Base-by-base conservation (phyloP, 202 grass and related monocot species). In the Setaria viridis region DNA sequence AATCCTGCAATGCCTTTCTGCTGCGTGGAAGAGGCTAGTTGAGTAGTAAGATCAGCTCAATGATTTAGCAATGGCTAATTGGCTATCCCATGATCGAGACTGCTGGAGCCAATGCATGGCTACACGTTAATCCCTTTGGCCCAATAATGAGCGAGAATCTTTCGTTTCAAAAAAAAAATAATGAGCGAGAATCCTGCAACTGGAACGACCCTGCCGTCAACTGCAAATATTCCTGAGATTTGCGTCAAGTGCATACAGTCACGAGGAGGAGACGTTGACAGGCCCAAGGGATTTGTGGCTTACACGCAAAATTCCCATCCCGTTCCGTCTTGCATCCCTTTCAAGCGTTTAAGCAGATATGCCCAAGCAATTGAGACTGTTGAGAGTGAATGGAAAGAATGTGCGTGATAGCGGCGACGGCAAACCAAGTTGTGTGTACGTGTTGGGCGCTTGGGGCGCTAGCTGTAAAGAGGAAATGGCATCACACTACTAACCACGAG, bases 211-310 rank as follows among this genome's bases (percentile, higher is more conserved):
- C 70, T 50, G 70, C 46, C 45, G 37, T 80, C 76, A 87, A 66
- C 81, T 8, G 74, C 70, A 81, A 51, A 54, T 71, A 29, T 68
- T 62, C 58, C 21, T 2, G 70, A 39, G 30, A 74, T 84, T 79
- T 74, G 79, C 56, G 55, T 62, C 67, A 56, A 73, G 34, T 34
- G 67, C 77, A 6, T 74, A 41, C 6, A 41, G 70, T 64, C 85
- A 87, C 29, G 62, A 57, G 80, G 54, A 63, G 16, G 33, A 64
- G 89, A 84, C 62, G 64, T 6, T 32, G 80, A 87, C 70, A 83
- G 51, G 85, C 45, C 43, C 4, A 12, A 54, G 2, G 75, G 79
- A 49, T 87, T 75, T 46, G 70, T 71, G 70, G 76, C 75, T 30
- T 20, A 33, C 20, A 50, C 7, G n/a, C 39, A 74, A 69, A 83